Conservation (phyloP, 2,329 filamentous ascomycete species). For the Aspergillus calidoustus region DNA sequence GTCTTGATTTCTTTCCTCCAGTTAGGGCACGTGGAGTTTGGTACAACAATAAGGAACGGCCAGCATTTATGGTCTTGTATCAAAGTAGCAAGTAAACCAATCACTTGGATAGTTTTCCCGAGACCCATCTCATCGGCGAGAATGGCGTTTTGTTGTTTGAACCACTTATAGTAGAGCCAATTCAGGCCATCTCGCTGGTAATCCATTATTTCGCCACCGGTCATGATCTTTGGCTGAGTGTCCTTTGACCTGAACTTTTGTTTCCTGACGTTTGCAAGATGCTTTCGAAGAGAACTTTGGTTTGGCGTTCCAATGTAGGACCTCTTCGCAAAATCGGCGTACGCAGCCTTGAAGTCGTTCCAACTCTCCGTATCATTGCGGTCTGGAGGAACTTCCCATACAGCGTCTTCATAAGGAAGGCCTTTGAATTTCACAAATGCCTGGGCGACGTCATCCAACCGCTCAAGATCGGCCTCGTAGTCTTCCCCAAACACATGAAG, state of each 20-base stretch:
- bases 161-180: conserved; percentile 93
- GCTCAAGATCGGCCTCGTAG: conserved; percentile 71
- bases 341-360: conserved; percentile 79
- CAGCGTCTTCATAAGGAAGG: conserved; percentile 83
- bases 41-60: conserved; percentile 91
- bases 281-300: conserved; percentile 62
- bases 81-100: conserved; percentile 77
- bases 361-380: conserved; percentile 67
- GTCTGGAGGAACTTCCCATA: conserved; percentile 83
- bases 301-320: conserved; percentile 70
- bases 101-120: conserved; percentile 94
- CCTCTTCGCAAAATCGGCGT: conserved; percentile 82
- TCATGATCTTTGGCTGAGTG: conserved; percentile 73
- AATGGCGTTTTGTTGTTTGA: conserved; percentile 80
- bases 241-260: conserved; percentile 71
- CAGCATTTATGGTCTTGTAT: conserved; percentile 74
- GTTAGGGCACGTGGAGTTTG: conserved; percentile 95
- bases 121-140: conserved; percentile 98
- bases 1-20: conserved; percentile 96
- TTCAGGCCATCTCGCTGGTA: conserved; percentile 94
- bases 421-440: conserved; percentile 92
- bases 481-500: conserved; percentile 54
- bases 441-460: conserved; percentile 72
- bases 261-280: conserved; percentile 69
- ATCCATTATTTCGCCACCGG: conserved; percentile 82